phyloP scores from a whole-genome alignment of 441 rosid species.

The Populus hybrid region DNA sequence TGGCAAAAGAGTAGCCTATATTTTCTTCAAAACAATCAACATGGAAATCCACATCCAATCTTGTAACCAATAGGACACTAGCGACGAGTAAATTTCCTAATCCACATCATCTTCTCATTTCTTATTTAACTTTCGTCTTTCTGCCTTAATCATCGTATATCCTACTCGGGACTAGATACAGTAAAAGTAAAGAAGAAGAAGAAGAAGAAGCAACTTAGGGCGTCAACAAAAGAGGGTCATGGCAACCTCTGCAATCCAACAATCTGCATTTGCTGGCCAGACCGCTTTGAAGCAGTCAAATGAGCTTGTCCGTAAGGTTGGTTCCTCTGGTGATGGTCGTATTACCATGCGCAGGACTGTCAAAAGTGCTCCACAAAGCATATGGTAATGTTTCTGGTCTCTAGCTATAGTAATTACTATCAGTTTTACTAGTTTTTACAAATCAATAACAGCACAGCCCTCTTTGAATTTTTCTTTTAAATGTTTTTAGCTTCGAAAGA shows the following conservation, averaged over 20 bases:
- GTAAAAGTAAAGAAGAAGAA: background rate
- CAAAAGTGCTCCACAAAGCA: constrained; percentile 75
- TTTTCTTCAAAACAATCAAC: constrained; percentile 25
- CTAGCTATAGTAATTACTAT: background rate
- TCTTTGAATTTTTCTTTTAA: background rate
- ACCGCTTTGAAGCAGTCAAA: constrained; percentile 54
- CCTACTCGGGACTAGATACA: background rate
- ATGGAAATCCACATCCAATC: constrained; percentile 38
- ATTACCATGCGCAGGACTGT: constrained; percentile 76
- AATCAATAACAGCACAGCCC: background rate
- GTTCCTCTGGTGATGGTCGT: constrained; percentile 53
- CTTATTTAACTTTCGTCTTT: constrained; percentile 31
- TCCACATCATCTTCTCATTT: constrained; percentile 35
- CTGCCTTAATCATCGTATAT: background rate
- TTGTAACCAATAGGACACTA: constrained; percentile 42
- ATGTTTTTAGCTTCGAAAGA: background rate
- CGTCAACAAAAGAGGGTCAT: constrained; percentile 20
- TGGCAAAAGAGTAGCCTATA: constrained; percentile 27
- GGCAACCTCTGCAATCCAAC: constrained; percentile 71
- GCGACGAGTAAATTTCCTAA: constrained; percentile 53
- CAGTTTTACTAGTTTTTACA: background rate
- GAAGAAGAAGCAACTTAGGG: background rate
- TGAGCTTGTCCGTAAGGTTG: constrained; percentile 56
- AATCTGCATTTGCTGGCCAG: constrained; percentile 63
- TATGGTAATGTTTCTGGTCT: constrained; percentile 46